Evolutionary conservation across 257 asterid species (phyloP).

Genomic region (Lantana camara): DNA sequence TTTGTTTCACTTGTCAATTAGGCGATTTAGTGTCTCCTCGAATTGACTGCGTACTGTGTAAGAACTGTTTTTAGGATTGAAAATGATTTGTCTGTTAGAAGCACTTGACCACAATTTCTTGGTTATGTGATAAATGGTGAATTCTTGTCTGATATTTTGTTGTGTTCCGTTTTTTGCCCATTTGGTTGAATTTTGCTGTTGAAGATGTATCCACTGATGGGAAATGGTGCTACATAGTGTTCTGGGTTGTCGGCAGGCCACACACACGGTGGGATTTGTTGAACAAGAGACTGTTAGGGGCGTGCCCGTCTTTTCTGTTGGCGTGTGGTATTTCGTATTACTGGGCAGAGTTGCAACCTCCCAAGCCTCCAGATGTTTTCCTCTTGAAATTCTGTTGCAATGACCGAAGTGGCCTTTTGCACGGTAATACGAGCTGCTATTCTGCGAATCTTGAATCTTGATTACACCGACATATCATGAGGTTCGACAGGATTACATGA

Average conservation of each 20-base stretch:
- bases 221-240: constrained; percentile 91
- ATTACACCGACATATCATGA: no score
- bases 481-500: no score
- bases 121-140: background rate
- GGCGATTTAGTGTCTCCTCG: background rate
- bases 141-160: background rate
- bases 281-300: constrained; percentile 80
- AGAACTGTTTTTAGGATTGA: background rate
- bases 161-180: background rate
- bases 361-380: constrained; percentile 80
- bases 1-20: background rate
- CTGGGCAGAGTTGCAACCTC: constrained; percentile 51
- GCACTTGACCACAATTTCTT: background rate
- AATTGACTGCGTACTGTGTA: background rate
- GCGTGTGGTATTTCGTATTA: constrained; percentile 67
- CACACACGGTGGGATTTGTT: constrained; percentile 71
- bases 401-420: constrained; percentile 76
- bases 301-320: constrained; percentile 70
- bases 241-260: constrained; percentile 70
- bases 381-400: constrained; percentile 72
- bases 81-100: background rate
- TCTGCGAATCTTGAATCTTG: background rate
- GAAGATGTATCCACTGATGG: constrained; percentile 92
- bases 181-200: constrained; percentile 15
- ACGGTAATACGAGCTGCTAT: constrained; percentile 51